Percentiles rank a stretch among this genome's conserved stretches.
These are phyloP conservation scores for Cordyceps javanica DNA, from an alignment of 2,329 filamentous ascomycete genomes.

Conservation along the genomic window DNA sequence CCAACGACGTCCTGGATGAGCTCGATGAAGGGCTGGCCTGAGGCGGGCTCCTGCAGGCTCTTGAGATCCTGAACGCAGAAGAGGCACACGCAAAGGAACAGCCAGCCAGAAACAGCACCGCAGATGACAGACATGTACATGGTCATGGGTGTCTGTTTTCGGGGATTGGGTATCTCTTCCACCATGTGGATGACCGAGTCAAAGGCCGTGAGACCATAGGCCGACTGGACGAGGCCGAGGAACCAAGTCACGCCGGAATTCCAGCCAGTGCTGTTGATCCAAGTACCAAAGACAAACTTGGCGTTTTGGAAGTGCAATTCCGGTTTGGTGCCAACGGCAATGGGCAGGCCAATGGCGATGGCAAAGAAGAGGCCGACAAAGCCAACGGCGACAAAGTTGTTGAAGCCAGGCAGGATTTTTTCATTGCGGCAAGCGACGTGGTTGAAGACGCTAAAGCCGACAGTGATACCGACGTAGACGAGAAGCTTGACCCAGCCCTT, in stretches of 20 bases:
- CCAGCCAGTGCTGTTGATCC: conserved; percentile 44
- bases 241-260: conserved; percentile 51
- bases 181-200: conserved; percentile 54
- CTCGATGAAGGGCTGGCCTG: conserved; percentile 43
- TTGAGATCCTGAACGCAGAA: conserved; percentile 44
- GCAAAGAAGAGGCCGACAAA: conserved; percentile 48
- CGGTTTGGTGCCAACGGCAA: conserved; percentile 41
- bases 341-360: conserved; percentile 44
- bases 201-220: conserved; percentile 51
- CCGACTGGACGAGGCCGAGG: conserved; percentile 49
- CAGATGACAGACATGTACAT: conserved; percentile 47
- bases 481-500: conserved; percentile 50
- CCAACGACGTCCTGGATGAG: conserved; percentile 33
- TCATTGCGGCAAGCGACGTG: conserved; percentile 42
- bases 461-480: conserved; percentile 45
- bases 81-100: conserved; percentile 47
- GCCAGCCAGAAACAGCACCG: conserved; percentile 42
- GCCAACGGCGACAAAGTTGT: conserved; percentile 49
- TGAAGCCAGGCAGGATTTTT: conserved; percentile 39
- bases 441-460: conserved; percentile 43
- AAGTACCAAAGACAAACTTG: conserved; percentile 46
- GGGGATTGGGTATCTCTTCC: conserved; percentile 48
- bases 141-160: conserved; percentile 42
- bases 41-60: conserved; percentile 30
- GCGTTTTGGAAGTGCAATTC: conserved; percentile 41